A percentile compares a stretch with the other conserved stretches of the same genome.
Conservation (phyloP, 2,329 filamentous ascomycete species). For the Colletotrichum neosansevieriae region DNA sequence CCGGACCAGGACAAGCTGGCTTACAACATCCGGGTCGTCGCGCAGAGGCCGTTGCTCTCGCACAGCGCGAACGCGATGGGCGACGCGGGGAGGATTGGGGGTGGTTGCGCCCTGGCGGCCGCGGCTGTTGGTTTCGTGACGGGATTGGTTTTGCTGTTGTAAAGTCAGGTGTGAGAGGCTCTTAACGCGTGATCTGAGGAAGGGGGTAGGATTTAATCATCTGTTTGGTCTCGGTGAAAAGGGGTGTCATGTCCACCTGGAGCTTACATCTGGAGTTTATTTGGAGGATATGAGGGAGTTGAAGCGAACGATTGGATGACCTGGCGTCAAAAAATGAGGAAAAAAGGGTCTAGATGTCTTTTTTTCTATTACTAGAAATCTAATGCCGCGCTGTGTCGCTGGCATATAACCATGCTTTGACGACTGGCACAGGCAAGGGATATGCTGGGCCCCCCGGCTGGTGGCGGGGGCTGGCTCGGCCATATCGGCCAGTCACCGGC, state of each 20-base stretch:
- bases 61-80: conserved; percentile 24
- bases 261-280: too few species aligned
- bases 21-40: conserved; percentile 51
- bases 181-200: background rate
- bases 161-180: background rate
- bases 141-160: conserved; percentile 27
- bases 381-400: background rate
- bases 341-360: too few species aligned
- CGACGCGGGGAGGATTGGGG: background rate
- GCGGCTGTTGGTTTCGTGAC: conserved; percentile 15
- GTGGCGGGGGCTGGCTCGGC: too few species aligned
- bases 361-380: background rate
- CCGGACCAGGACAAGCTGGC: conserved; percentile 48
- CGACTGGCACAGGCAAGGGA: too few species aligned
- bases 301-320: too few species aligned
- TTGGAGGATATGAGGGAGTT: too few species aligned
- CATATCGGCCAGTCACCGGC: too few species aligned
- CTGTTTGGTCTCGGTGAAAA: background rate
- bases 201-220: background rate
- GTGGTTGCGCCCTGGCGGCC: background rate
- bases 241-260: too few species aligned
- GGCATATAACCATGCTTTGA: background rate
- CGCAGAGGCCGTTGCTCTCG: conserved; percentile 44
- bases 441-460: too few species aligned
- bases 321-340: too few species aligned